phyloP scores from a whole-genome alignment of 768 basidiomycete genomes.

The Serendipita vermifera region DNA sequence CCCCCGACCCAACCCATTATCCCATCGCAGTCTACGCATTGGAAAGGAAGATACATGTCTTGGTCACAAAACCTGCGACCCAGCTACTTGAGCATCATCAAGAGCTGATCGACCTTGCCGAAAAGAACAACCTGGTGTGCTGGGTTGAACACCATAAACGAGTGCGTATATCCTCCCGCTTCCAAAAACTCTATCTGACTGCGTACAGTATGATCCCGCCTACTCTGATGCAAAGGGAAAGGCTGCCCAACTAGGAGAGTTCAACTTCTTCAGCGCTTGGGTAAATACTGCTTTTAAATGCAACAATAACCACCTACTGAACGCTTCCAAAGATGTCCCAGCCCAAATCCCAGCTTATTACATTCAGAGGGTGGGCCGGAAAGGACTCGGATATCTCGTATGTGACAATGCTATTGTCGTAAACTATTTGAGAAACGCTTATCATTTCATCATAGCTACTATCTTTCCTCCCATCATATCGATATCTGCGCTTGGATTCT shows the following conservation, averaged over 20 bases:
- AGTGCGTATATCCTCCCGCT: slow-evolving; percentile 26
- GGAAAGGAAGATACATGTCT: slow-evolving; percentile 71
- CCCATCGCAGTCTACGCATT: slow-evolving; percentile 79
- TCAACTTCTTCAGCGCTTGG: slow-evolving; percentile 94
- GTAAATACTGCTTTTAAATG: neutral
- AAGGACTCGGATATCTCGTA: slow-evolving; percentile 87
- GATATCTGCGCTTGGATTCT: slow-evolving; percentile 81
- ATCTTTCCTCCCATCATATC: slow-evolving; percentile 90
- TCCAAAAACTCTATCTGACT: slow-evolving; percentile 18
- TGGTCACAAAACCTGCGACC: slow-evolving; percentile 88
- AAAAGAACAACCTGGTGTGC: slow-evolving; percentile 67
- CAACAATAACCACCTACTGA: neutral
- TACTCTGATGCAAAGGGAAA: slow-evolving; percentile 83
- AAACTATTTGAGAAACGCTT: slow-evolving; percentile 3
- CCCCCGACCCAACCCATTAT: slow-evolving; percentile 84
- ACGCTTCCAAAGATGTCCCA: slow-evolving; percentile 56
- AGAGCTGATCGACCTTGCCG: slow-evolving; percentile 60
- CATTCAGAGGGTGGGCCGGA: slow-evolving; percentile 91
- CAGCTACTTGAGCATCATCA: slow-evolving; percentile 75
- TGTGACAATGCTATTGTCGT: slow-evolving; percentile 5
- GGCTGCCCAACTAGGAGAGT: slow-evolving; percentile 66
- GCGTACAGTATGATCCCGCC: slow-evolving; percentile 47
- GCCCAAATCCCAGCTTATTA: slow-evolving; percentile 87
- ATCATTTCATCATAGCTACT: slow-evolving; percentile 46
- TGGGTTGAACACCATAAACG: slow-evolving; percentile 94